Base-by-base conservation (phyloP, 129 eudicot species). In the Artemisia annua region DNA sequence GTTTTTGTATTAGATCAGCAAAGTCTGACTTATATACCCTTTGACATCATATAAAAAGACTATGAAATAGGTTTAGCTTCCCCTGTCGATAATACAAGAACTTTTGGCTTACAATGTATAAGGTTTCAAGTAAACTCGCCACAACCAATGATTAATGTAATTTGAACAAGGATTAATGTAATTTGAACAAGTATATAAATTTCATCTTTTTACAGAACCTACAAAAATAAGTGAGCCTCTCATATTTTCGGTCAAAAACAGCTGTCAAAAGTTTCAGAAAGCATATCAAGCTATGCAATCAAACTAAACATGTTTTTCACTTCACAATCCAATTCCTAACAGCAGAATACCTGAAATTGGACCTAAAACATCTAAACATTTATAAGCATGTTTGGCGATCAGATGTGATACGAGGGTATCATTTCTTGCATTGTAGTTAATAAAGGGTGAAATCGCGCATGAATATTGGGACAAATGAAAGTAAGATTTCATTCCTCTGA, bases 241-340 rank as follows among this genome's bases (percentile, higher is more conserved):
- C 46, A 19, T 19, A 57, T 57, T 11, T 55, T 16, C 3, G 4
- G 12, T 57, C 19, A 1, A 1, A 57, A 16, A 11, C 63, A 57
- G 61, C 64, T 19, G n/a, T 24, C 65, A 59, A 24, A 59, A 59
- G 65, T 59, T 59, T 59, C 65, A 59, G 11, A 59, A 59, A 59
- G 7, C 65, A 2, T 24, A 1, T 59, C 26, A 11, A 20, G 65
- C 28, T 59, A 24, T 35, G 28, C 16, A 59, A 59, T 12, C 3
- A 59, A 59, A 59, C 44, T 12, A 59, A 59, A 59, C 28, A 15
- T 24, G 17, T 7, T 59, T 55, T 24, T 35, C 44, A 12, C 28
- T 59, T 59, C 16, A 26, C 10, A 59, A 59, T 59, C 39, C 65
- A 26, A 8, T 35, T 26, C 17, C 22, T 12, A 59, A 20, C 3